phyloP scores from a whole-genome alignment of 1,284 basidiomycete species.

The Filobasidium uniguttulatum region DNA sequence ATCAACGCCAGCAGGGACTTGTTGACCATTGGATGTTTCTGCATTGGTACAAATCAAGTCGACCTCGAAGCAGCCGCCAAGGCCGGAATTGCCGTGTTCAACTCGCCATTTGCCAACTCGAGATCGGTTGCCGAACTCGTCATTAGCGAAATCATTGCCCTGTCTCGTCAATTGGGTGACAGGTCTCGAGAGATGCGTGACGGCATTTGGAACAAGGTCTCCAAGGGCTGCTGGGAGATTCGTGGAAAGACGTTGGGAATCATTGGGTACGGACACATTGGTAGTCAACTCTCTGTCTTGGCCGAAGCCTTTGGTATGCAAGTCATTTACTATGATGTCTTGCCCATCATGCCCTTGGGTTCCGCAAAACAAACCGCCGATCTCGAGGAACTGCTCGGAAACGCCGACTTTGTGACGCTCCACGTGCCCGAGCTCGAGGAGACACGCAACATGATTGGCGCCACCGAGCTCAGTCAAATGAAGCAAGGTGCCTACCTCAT shows the following conservation, averaged over 20 bases:
- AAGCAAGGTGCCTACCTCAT: conserved; percentile 90
- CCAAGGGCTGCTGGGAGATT: conserved; percentile 95
- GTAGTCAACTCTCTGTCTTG: conserved; percentile 90
- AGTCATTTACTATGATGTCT: conserved; percentile 88
- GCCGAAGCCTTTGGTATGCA: conserved; percentile 93
- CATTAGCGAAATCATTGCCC: conserved; percentile 80
- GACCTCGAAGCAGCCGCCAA: conserved; percentile 72
- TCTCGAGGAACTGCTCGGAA: conserved; percentile 60
- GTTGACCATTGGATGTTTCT: conserved; percentile 96
- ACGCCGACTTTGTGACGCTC: conserved; percentile 86
- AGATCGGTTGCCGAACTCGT: conserved; percentile 98
- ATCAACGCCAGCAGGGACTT: conserved; percentile 65
- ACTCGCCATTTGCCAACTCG: conserved; percentile 99
- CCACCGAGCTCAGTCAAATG: conserved; percentile 69
- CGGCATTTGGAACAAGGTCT: conserved; percentile 98
- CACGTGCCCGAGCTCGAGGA: conserved; percentile 96
- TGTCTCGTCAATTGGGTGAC: conserved; percentile 89
- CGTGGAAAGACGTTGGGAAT: conserved; percentile 97
- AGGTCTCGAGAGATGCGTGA: conserved; percentile 73
- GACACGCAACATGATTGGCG: conserved; percentile 86
- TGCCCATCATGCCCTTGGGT: conserved; percentile 97
- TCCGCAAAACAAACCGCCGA: conserved; percentile 78
- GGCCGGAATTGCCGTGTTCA: conserved; percentile 94
- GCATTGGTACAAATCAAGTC: conserved; percentile 98
- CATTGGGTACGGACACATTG: conserved; percentile 97